Percentiles rank a stretch among this genome's conserved stretches.
Conservation (phyloP, 2,329 filamentous ascomycete genomes). For the Mollisiaceae sp. region DNA sequence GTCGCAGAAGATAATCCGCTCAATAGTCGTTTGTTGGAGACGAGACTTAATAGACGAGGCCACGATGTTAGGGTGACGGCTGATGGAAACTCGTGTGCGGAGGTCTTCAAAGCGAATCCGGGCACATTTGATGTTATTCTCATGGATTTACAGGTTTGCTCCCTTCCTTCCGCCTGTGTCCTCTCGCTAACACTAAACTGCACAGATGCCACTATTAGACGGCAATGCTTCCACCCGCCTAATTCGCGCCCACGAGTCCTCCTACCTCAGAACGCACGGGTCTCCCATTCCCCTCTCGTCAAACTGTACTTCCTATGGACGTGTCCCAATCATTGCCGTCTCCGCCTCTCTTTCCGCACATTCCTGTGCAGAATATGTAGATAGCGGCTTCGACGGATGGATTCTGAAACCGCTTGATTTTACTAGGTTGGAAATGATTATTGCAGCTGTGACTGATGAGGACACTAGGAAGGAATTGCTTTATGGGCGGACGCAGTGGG, state of each 20-base stretch:
- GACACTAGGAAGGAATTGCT: conserved; percentile 23
- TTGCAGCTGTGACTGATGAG: conserved; percentile 26
- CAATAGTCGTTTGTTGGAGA: conserved; percentile 79
- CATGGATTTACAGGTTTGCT: conserved; percentile 32
- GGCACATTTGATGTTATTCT: conserved; percentile 31
- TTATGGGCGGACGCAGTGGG: conserved; percentile 27
- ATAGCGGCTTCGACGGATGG: conserved; percentile 33
- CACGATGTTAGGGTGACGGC: conserved; percentile 73
- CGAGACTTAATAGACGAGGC: conserved; percentile 75
- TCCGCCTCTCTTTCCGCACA: conserved; percentile 31
- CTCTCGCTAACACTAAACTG: conserved; percentile 1
- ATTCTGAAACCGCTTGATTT: conserved; percentile 35
- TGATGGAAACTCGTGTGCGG: conserved; percentile 77
- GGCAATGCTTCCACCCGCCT: conserved; percentile 28
- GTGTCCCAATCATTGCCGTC: conserved; percentile 34
- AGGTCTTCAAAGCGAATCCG: conserved; percentile 66
- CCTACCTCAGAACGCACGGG: conserved; percentile 10
- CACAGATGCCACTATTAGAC: conserved; percentile 33
- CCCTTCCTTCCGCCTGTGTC: not conserved
- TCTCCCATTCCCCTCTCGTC: conserved; percentile 9
- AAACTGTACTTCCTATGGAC: conserved; percentile 18
- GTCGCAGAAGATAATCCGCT: conserved; percentile 82
- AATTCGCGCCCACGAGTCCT: conserved; percentile 27
- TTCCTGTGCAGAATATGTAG: conserved; percentile 21
- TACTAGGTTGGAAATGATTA: conserved; percentile 26